Conservation (phyloP, 2,329 filamentous ascomycete genomes). For the Mycogone perniciosa region DNA sequence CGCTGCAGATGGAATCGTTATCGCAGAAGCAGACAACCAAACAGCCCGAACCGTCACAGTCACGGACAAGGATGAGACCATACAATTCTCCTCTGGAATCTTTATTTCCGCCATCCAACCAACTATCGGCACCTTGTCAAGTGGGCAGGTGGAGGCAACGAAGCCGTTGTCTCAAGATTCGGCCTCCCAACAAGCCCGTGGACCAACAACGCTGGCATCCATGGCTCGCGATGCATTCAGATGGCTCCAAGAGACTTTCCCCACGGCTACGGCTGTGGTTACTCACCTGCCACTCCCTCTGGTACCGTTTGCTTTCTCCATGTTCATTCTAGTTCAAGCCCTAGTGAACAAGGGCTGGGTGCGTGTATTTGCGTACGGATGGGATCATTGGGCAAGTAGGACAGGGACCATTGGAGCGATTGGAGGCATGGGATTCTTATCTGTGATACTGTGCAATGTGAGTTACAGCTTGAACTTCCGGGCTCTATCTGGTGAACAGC, state of each 20-base stretch:
- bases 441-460: constrained; percentile 66
- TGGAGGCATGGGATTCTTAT: constrained; percentile 67
- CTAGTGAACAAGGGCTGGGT: constrained; percentile 71
- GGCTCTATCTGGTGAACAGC: not conserved
- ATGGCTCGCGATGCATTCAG: constrained; percentile 37
- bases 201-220: constrained; percentile 46
- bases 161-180: not conserved
- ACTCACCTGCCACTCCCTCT: constrained; percentile 61
- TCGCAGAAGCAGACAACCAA: no score
- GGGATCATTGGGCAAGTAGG: constrained; percentile 65
- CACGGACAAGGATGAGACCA: no score
- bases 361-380: constrained; percentile 64
- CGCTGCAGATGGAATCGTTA: no score
- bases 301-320: constrained; percentile 64
- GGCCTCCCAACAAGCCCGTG: constrained; percentile 6
- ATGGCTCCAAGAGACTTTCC: constrained; percentile 66
- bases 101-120: not conserved
- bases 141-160: not conserved
- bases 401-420: constrained; percentile 63
- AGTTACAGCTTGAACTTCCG: constrained; percentile 27
- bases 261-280: constrained; percentile 59
- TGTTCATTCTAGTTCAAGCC: constrained; percentile 69
- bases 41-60: no score
- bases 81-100: no score
- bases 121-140: not conserved